Evolutionary conservation across 2,329 filamentous ascomycete genomes (phyloP).

Genomic region (Fusarium brevicatenulatum): DNA sequence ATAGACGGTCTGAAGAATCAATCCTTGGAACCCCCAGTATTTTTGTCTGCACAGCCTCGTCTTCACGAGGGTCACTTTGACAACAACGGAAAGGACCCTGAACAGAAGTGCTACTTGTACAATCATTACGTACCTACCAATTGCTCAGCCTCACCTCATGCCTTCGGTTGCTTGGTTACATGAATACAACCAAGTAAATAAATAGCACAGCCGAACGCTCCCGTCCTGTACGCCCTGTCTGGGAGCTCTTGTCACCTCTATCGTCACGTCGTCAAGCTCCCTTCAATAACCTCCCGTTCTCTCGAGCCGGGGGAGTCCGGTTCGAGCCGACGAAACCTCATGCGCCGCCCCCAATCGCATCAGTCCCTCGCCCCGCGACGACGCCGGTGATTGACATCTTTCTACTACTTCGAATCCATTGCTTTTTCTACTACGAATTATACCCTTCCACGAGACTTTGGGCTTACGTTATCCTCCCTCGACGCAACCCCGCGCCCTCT

Average conservation of each 20-base stretch:
- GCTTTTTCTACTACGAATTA: neutral
- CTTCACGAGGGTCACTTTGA: conserved; percentile 30
- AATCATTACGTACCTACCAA: conserved; percentile 30
- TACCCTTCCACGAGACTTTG: neutral
- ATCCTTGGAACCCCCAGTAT: conserved; percentile 12
- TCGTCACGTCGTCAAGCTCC: conserved; percentile 5
- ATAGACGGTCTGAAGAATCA: conserved; percentile 9
- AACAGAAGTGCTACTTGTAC: conserved; percentile 11
- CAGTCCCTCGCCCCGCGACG: conserved; percentile 44
- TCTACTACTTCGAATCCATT: conserved; percentile 3
- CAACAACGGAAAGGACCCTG: conserved; percentile 22
- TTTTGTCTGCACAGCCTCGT: conserved; percentile 41
- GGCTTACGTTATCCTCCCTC: conserved; percentile 20
- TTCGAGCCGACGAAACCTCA: conserved; percentile 40
- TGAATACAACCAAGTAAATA: conserved; percentile 21
- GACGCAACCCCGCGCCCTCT: conserved; percentile 30
- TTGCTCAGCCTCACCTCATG: conserved; percentile 45
- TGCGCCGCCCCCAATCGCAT: conserved; percentile 40
- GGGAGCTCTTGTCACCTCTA: conserved; percentile 20
- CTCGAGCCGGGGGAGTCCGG: conserved; percentile 27
- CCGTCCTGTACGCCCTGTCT: conserved; percentile 3
- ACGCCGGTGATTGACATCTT: conserved; percentile 37
- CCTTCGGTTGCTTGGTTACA: conserved; percentile 18
- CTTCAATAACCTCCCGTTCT: conserved; percentile 18
- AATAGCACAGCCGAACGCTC: conserved; percentile 16